Base-by-base conservation (phyloP, 306 rosid species). In the Malus sylvestris region DNA sequence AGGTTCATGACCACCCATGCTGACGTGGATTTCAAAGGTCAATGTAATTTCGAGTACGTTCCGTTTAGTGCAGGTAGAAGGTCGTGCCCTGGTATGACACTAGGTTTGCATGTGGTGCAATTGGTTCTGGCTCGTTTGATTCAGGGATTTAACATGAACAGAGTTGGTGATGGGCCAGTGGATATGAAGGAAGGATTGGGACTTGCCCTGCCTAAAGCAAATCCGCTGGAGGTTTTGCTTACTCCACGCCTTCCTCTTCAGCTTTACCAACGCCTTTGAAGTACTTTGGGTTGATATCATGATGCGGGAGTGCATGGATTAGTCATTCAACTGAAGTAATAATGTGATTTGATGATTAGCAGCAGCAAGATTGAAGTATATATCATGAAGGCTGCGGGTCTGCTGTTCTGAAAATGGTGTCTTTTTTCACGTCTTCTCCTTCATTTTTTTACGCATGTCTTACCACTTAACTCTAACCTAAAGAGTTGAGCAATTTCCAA, bases 141-240 rank as follows among this genome's bases (percentile, higher is more conserved):
- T 72, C 84, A 84, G 10, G 87, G 84, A 6, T 84, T 80, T 27
- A 79, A 84, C 33, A 61, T 77, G 7, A 60, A 52, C 2, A 73
- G 60, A 6, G 13, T 51, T n/a, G 76, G 35, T 20, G 63, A 23
- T 2, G 55, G 15, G 62, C 4, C 22, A 4, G 82, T 84, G 38
- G 85, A 84, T 33, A 78, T 84, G 87, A 27, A 27, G 3, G 83
- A 81, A 66, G 87, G 87, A 3, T 7, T 51, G 40, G 85, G 87
- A 1, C 33, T 84, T 60, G 75, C 83, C 10, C 52, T 84, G 3
- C 85, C 85, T 1, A 84, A 81, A 65, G 72, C 55, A 0, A 52
- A 20, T 4, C 65, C 78, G 1, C 68, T 84, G 3, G 65, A 84
- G 7, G 51, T 55, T 46, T 16, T 81, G 0, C 83, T 84, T n/a